phyloP scores from a whole-genome alignment of 2,329 filamentous ascomycete genomes.

The Fusarium aywerte region DNA sequence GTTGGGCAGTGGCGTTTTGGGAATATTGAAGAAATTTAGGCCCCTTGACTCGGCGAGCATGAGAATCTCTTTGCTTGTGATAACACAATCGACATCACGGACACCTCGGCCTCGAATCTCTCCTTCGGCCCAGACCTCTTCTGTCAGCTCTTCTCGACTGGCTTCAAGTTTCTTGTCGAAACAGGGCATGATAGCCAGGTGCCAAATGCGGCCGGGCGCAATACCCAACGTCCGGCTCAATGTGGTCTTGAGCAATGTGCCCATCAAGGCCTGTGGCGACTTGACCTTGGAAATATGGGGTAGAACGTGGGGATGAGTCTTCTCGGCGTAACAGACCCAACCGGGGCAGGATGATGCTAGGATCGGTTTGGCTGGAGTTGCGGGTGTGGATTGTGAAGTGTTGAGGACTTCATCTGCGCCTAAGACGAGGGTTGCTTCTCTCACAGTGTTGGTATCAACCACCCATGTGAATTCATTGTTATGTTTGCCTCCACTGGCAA shows the following conservation, averaged over 20 bases:
- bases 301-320: conserved; percentile 93
- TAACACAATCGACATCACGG: conserved; percentile 96
- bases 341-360: conserved; percentile 93
- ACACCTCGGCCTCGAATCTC: conserved; percentile 65
- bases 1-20: conserved; percentile 64
- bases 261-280: conserved; percentile 91
- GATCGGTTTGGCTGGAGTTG: conserved; percentile 63
- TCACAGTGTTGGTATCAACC: conserved; percentile 85
- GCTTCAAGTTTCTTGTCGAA: conserved; percentile 99
- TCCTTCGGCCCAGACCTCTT: conserved; percentile 73
- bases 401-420: conserved; percentile 76
- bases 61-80: conserved; percentile 93
- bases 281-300: conserved; percentile 92
- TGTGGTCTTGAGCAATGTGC: conserved; percentile 88
- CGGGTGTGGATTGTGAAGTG: conserved; percentile 36
- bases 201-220: conserved; percentile 85
- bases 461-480: conserved; percentile 88
- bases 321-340: conserved; percentile 99
- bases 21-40: conserved; percentile 78
- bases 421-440: conserved; percentile 84
- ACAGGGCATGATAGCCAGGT: conserved; percentile 96
- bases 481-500: conserved; percentile 76
- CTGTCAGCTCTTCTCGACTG: conserved; percentile 90
- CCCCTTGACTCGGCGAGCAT: conserved; percentile 86
- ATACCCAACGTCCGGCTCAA: conserved; percentile 79